phyloP scores from a whole-genome alignment of 768 basidiomycete genomes.

The Panus rudis region DNA sequence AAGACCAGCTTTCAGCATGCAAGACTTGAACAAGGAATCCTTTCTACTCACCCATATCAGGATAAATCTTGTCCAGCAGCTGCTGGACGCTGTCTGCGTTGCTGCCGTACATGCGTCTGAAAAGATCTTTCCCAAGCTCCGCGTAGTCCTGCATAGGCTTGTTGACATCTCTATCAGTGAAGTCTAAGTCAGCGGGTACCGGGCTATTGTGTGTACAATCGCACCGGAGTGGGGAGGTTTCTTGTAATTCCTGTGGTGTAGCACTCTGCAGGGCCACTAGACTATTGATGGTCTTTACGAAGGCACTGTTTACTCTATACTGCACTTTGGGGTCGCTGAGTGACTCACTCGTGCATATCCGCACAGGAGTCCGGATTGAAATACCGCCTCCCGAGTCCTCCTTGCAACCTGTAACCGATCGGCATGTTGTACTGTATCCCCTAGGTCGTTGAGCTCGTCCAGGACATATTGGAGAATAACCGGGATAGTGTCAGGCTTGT shows the following conservation, averaged over 20 bases:
- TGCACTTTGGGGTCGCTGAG: not conserved
- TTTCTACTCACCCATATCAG: constrained; percentile 51
- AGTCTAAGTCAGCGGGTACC: not conserved
- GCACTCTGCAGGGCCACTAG: constrained; percentile 42
- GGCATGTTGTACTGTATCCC: not conserved
- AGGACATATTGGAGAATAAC: constrained; percentile 45
- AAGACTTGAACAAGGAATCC: not conserved
- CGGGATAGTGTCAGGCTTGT: constrained; percentile 52
- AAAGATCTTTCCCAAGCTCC: constrained; percentile 35
- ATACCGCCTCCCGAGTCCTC: constrained; percentile 53
- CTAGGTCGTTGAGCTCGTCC: constrained; percentile 31
- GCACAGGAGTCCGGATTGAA: constrained; percentile 51
- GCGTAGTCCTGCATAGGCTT: constrained; percentile 38
- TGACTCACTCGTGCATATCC: constrained; percentile 50
- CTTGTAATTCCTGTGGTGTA: constrained; percentile 46
- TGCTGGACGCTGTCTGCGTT: constrained; percentile 41
- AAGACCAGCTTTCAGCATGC: not conserved
- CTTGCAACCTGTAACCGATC: constrained; percentile 40
- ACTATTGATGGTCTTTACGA: constrained; percentile 47
- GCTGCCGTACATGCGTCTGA: constrained; percentile 47
- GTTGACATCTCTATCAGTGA: constrained; percentile 30
- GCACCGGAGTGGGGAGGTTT: constrained; percentile 41
- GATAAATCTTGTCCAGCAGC: constrained; percentile 46
- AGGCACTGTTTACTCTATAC: constrained; percentile 1
- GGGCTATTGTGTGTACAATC: constrained; percentile 1